Evolutionary conservation across 441 rosid species (phyloP), one percentile per base, ranked within the genome.

Genomic region (Populus hybrid): DNA sequence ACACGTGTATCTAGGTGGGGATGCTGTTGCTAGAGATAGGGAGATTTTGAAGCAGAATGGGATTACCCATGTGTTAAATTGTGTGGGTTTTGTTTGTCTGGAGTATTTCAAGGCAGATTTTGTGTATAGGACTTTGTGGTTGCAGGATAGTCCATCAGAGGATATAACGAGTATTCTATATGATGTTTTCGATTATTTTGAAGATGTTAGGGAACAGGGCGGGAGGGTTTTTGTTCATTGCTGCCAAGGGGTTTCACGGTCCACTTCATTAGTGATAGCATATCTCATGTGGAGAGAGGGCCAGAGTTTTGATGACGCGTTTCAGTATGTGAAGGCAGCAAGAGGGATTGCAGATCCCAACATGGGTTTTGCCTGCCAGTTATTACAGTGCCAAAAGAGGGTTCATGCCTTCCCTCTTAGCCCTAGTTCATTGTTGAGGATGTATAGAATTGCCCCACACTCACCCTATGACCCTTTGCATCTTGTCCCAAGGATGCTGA

Each of bases 261-360:
- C 97, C 2, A 85, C 90, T 30, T 92, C 94, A 40, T 75, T 92
- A 86, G 97, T 90, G 72, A 92, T 92, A 76, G 97, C 94, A 2
- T 92, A 92, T 85, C 90, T 90, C 63, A 92, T 90, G 93, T 92
- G 97, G 94, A 89, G 91, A 83, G 83, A 92, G 46, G 90, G 93
- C 32, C 97, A 89, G 86, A 90, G 90, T 81, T 92, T 92, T 74
- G 93, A 92, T 66, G 94, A 90, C 69, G 97, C 97, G 1, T 92
- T 92, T 83, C 94, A 85, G 40, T 85, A 79, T 73, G 97, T 92
- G 70, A 92, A 90, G 89, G 91, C 92, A n/a, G 93, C 94, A 3
- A 81, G 94, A 76, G 93, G 94, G 30, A 91, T 92, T 72, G 88
- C 97, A 0, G 88, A 92, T 69, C 97, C 97, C 9, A 92, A 92